Conservation (phyloP, 371 early-diverging fungal species). For the Mucor sp. region DNA sequence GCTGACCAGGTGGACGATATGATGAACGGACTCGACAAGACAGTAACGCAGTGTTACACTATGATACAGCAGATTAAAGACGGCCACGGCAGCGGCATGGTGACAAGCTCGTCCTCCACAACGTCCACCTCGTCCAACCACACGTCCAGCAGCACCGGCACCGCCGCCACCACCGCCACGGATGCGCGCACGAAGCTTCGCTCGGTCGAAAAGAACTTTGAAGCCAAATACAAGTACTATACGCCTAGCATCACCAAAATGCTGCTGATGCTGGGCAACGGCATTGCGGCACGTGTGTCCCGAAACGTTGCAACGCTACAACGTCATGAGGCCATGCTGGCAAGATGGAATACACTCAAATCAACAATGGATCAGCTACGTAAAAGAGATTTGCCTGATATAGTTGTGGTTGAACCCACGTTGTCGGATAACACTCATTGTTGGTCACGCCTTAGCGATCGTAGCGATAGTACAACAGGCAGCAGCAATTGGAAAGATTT, state of each 20-base stretch:
- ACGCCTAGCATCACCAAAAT: constrained; percentile 61
- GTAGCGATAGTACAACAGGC: constrained; percentile 27
- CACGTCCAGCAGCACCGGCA: constrained; percentile 2
- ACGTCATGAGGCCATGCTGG: constrained; percentile 53
- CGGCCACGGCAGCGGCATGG: constrained; percentile 14
- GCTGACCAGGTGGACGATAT: constrained; percentile 62
- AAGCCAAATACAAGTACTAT: constrained; percentile 64
- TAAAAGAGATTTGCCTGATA: constrained; percentile 52
- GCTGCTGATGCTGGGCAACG: constrained; percentile 61
- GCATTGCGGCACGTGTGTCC: constrained; percentile 55
- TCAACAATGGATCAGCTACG: constrained; percentile 54
- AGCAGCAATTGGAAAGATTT: constrained; percentile 10
- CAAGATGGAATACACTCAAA: constrained; percentile 56
- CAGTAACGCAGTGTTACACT: constrained; percentile 55
- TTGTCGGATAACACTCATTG: constrained; percentile 27
- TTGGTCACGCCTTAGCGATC: constrained; percentile 41
- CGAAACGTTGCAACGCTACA: constrained; percentile 43
- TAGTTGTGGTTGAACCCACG: constrained; percentile 26
- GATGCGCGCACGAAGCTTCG: constrained; percentile 39
- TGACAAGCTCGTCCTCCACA: constrained; percentile 2
- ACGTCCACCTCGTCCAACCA: constrained; percentile 13
- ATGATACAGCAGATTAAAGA: constrained; percentile 50
- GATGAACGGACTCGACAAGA: constrained; percentile 64
- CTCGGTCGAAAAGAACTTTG: constrained; percentile 61
- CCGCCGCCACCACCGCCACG: background rate